A percentile compares a stretch with the other conserved stretches of the same genome.
phyloP scores from a whole-genome alignment of 2,329 filamentous ascomycete genomes.

The Endothia cerciana region DNA sequence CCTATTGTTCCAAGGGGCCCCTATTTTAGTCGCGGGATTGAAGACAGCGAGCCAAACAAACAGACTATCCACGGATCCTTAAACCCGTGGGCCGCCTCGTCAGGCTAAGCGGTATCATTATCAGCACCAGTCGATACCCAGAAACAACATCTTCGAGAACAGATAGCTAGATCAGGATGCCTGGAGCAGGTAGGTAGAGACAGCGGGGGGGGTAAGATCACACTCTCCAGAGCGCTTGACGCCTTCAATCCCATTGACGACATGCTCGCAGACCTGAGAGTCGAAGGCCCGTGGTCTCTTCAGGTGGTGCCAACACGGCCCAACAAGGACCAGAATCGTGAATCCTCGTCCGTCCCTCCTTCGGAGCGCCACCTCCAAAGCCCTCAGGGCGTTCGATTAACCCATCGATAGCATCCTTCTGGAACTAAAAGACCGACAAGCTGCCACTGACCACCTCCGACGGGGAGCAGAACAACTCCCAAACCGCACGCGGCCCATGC shows the following conservation, averaged over 20 bases:
- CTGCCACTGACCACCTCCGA: background rate
- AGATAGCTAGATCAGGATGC: background rate
- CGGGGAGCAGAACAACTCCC: background rate
- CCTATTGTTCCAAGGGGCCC: background rate
- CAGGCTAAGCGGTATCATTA: background rate
- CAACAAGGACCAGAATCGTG: background rate
- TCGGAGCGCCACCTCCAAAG: background rate
- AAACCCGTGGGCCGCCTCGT: background rate
- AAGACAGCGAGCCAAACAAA: background rate
- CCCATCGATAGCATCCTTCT: background rate
- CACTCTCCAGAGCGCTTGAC: background rate
- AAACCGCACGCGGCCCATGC: background rate
- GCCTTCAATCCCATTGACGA: background rate
- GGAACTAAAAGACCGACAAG: background rate
- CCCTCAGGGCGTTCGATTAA: background rate
- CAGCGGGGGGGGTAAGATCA: background rate
- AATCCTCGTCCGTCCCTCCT: background rate
- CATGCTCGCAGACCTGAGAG: background rate
- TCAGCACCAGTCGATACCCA: too few relatives aligned
- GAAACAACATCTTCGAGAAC: background rate
- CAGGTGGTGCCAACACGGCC: background rate
- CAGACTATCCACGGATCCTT: background rate
- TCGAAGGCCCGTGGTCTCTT: background rate
- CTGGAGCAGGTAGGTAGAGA: background rate
- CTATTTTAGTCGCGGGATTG: background rate